A percentile compares a stretch with the other conserved stretches of the same genome.
Conservation (phyloP, 2,329 filamentous ascomycete species). For the Botrytis galanthina region DNA sequence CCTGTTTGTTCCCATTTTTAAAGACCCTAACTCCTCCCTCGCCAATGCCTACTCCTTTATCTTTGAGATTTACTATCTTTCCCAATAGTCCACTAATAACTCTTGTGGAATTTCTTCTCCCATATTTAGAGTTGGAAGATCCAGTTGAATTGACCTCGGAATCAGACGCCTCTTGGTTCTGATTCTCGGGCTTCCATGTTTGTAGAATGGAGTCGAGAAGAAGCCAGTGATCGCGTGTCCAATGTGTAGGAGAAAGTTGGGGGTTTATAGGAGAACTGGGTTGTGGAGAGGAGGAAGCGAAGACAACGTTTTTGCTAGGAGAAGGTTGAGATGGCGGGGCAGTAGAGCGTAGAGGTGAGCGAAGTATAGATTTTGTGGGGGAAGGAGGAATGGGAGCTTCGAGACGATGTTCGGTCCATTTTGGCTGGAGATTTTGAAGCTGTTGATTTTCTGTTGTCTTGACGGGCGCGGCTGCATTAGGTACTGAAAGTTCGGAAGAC, state of each 20-base stretch:
- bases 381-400: slow-evolving; percentile 24
- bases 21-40: not conserved
- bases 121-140: slow-evolving; percentile 15
- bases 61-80: slow-evolving; percentile 27
- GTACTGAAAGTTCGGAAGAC: not conserved
- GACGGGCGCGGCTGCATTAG: slow-evolving; percentile 13
- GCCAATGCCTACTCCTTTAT: slow-evolving; percentile 13
- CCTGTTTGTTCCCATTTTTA: not conserved
- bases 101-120: slow-evolving; percentile 33
- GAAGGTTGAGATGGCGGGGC: slow-evolving; percentile 17
- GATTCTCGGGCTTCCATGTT: slow-evolving; percentile 32
- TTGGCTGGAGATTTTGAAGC: slow-evolving; percentile 23
- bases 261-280: slow-evolving; percentile 26
- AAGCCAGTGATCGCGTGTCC: slow-evolving; percentile 37
- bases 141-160: not conserved
- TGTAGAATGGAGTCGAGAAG: slow-evolving; percentile 35
- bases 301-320: slow-evolving; percentile 36
- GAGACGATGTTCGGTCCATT: slow-evolving; percentile 32
- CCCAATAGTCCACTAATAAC: slow-evolving; percentile 37
- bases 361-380: slow-evolving; percentile 37
- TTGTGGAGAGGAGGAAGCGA: slow-evolving; percentile 37
- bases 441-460: slow-evolving; percentile 27
- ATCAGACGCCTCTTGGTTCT: not conserved
- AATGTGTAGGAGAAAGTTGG: slow-evolving; percentile 32
- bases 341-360: slow-evolving; percentile 34